Base-by-base conservation (phyloP, 2,329 filamentous ascomycete genomes). In the Clarireedia sp. region DNA sequence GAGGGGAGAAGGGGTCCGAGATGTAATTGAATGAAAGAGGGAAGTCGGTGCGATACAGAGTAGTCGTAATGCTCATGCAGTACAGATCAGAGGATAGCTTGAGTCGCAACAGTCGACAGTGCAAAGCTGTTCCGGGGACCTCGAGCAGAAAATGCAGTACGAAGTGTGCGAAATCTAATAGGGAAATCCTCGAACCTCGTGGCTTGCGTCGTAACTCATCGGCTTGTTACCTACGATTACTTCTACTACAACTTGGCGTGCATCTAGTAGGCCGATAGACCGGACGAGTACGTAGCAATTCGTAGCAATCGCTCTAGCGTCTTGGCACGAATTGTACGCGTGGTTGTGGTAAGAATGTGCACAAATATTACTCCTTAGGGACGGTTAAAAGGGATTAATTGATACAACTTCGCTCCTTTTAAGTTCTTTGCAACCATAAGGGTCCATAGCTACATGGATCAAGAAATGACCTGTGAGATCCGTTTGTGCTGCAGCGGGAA, bases 161-260 rank as follows among this genome's bases (percentile, higher is more conserved):
- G 9, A 7, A n/a, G 21, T 19, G 26, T 16, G 23, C 24, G 24
- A 26, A 26, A 26, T 26, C 24, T 7, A 7, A 26, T 26, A 26
- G 24, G 24, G 6, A 26, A 26, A 48, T 3, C 26, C 29, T 23
- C 10, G 17, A 38, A 36, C 47, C 29, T 48, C 47, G 47, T 48
- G 47, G 47, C 29, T 37, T 48, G 47, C 47, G 47, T 48, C 47
- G 47, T 48, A 24, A 48, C 16, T 48, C 16, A 8, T 48, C 17
- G 19, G 17, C 21, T 23, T 36, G 12, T 19, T 17, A 37, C 19
- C 6, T 45, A 33, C 29, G 29, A 33, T 33, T 33, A 14, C 29
- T 33, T 1, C 29, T 33, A 3, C 29, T 33, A 33, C 19, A 16
- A 23, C 29, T 14, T 8, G 14, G 14, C 24, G n/a, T 48, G 9